Percentiles rank a stretch among this genome's conserved stretches.
Conservation (phyloP, 179 eudicot genomes). For the Silene noctiflora region DNA sequence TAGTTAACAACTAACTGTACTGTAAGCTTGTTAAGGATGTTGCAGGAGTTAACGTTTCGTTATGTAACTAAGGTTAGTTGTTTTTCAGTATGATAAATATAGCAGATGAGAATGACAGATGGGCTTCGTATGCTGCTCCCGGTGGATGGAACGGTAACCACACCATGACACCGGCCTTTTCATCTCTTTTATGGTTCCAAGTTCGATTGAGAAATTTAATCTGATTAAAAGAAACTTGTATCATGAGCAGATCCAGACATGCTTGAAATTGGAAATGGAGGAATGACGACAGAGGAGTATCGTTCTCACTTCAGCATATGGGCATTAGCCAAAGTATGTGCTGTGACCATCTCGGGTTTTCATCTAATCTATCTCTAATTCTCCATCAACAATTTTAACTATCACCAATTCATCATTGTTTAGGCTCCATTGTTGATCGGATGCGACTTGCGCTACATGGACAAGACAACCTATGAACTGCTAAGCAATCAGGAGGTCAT, state of each 20-base stretch:
- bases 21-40: neutral
- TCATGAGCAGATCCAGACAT: constrained; percentile 71
- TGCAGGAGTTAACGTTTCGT: neutral
- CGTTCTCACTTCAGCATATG: constrained; percentile 88
- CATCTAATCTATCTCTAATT: neutral
- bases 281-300: constrained; percentile 66
- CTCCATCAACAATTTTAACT: neutral
- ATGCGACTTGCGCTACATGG: constrained; percentile 58
- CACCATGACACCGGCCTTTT: neutral
- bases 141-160: constrained; percentile 84
- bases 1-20: neutral
- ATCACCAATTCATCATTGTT: neutral
- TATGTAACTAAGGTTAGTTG: neutral
- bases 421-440: constrained; percentile 82
- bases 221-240: neutral
- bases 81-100: constrained; percentile 46
- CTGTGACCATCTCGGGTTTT: neutral
- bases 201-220: neutral
- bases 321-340: constrained; percentile 65
- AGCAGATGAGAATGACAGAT: constrained; percentile 66
- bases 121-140: constrained; percentile 72
- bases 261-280: constrained; percentile 90
- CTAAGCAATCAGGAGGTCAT: constrained; percentile 64
- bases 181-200: neutral
- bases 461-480: constrained; percentile 34